phyloP scores from a whole-genome alignment of 306 rosid species.

The Phaseolus lunatus region DNA sequence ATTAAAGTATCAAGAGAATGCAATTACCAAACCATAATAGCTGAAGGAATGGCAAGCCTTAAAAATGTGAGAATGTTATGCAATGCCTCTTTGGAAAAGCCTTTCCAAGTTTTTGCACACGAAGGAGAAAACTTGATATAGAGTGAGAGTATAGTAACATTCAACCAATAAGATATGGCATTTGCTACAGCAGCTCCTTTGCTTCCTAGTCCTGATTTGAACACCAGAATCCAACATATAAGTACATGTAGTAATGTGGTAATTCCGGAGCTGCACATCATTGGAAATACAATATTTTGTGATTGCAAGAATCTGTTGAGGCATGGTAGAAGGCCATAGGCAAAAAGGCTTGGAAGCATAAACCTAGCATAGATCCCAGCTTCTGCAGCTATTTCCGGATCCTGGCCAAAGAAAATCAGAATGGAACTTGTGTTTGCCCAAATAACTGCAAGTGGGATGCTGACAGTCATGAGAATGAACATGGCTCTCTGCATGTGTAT shows the following conservation, averaged over 20 bases:
- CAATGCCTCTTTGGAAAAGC: conserved; percentile 65
- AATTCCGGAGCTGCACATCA: conserved; percentile 62
- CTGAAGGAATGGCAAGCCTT: conserved; percentile 81
- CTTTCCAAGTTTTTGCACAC: conserved; percentile 67
- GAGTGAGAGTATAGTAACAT: conserved; percentile 56
- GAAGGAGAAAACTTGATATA: conserved; percentile 75
- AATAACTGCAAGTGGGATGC: conserved; percentile 61
- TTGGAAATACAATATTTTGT: conserved; percentile 72
- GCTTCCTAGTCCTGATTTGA: conserved; percentile 66
- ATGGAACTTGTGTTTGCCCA: conserved; percentile 63
- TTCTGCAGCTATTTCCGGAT: conserved; percentile 57
- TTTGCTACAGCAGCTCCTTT: conserved; percentile 74
- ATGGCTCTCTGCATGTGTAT: conserved; percentile 77
- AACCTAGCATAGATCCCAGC: conserved; percentile 66
- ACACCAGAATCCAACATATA: conserved; percentile 66
- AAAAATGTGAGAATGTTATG: conserved; percentile 56
- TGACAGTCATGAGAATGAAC: conserved; percentile 59
- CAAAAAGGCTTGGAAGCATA: conserved; percentile 64
- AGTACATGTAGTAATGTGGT: conserved; percentile 59
- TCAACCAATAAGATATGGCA: conserved; percentile 73
- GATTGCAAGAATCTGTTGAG: conserved; percentile 69
- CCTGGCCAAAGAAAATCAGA: conserved; percentile 68
- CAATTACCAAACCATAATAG: conserved; percentile 83
- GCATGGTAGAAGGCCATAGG: conserved; percentile 72
- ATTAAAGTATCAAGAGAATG: conserved; percentile 1